phyloP scores from a whole-genome alignment of 106 monocot genomes.

The Vanilla planifolia region DNA sequence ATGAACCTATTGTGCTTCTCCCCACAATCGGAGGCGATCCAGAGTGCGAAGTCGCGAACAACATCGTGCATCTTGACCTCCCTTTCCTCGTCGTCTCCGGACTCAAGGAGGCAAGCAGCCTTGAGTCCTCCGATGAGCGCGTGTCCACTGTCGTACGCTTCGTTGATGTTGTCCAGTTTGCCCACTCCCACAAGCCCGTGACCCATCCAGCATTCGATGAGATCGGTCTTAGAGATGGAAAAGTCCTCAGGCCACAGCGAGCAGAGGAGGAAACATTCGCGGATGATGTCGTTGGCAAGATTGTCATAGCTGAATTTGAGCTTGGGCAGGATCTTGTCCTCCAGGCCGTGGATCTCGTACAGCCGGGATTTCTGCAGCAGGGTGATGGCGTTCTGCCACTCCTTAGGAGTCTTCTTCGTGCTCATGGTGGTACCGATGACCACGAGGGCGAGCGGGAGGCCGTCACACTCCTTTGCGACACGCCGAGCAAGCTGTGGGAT shows the following conservation, averaged over 20 bases:
- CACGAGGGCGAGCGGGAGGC: conserved; percentile 10
- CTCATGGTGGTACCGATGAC: conserved; percentile 4
- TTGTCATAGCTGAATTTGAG: conserved; percentile 24
- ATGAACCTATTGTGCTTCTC: too few relatives aligned
- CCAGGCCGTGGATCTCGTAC: background rate
- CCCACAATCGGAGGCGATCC: conserved; percentile 18
- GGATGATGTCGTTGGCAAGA: background rate
- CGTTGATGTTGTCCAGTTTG: background rate
- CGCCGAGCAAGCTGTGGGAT: too few relatives aligned
- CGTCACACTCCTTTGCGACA: conserved; percentile 3
- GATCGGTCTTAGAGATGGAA: background rate
- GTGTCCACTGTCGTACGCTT: background rate
- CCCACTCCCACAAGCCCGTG: conserved; percentile 7
- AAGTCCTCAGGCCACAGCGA: conserved; percentile 19
- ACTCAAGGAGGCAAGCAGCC: conserved; percentile 9
- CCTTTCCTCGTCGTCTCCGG: background rate
- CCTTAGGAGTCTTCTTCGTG: background rate
- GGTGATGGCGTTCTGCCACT: conserved; percentile 1
- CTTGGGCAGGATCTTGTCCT: background rate
- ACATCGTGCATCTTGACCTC: conserved; percentile 20
- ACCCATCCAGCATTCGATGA: conserved; percentile 24
- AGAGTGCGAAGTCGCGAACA: conserved; percentile 5
- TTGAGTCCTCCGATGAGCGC: background rate
- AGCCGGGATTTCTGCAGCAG: background rate
- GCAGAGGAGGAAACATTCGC: conserved; percentile 18